phyloP scores from a whole-genome alignment of 352 stramenopile genomes.

The Peronospora tabacina region DNA sequence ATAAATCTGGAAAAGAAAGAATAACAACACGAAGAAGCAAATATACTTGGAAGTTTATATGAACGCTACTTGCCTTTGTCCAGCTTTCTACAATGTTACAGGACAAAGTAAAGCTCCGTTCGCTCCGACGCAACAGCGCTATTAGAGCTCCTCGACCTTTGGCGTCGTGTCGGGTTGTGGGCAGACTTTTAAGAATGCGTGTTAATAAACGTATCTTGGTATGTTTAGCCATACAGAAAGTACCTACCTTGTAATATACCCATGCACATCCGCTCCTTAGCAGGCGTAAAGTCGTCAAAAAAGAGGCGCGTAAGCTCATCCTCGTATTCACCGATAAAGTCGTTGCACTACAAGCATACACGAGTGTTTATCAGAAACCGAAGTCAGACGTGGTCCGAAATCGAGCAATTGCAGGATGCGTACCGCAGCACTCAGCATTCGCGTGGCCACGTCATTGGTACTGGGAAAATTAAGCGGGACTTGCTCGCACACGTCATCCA shows the following conservation, averaged over 20 bases:
- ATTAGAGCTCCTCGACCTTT: conserved; percentile 42
- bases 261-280: conserved; percentile 52
- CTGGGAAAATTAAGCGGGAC: conserved; percentile 36
- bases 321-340: conserved; percentile 73
- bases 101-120: conserved; percentile 3
- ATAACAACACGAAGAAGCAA: not conserved
- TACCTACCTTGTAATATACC: conserved; percentile 38
- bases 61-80: conserved; percentile 8
- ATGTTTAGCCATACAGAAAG: not conserved
- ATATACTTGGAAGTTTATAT: not conserved
- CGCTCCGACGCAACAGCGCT: conserved; percentile 3
- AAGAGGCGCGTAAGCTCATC: conserved; percentile 70
- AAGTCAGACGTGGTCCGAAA: not conserved
- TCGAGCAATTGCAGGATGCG: not conserved
- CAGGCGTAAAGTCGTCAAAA: conserved; percentile 70
- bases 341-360: conserved; percentile 41
- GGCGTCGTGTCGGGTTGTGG: conserved; percentile 7
- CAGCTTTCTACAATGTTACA: conserved; percentile 6
- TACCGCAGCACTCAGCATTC: conserved; percentile 55
- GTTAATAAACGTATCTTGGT: not conserved
- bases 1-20: conserved; percentile 3
- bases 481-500: conserved; percentile 60
- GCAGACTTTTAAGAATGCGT: conserved; percentile 15
- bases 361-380: not conserved
- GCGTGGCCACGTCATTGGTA: conserved; percentile 43